Conservation (phyloP, 768 basidiomycete species). For the Trametes punicea region DNA sequence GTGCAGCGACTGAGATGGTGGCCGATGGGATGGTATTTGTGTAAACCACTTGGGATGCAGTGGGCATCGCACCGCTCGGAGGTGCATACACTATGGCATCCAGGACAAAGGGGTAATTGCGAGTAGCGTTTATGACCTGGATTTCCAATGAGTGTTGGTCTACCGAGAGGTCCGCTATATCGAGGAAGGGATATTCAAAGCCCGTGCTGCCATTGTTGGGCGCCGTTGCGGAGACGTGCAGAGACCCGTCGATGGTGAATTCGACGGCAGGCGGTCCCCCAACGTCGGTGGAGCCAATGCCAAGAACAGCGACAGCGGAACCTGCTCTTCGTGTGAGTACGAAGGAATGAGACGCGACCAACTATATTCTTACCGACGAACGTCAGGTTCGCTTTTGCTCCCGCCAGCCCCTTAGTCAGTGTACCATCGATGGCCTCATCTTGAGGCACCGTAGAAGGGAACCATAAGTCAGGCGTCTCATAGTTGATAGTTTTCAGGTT, state of each 20-base stretch:
- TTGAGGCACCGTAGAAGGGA: background rate
- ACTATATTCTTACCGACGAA: slow-evolving; percentile 11
- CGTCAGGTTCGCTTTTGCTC: slow-evolving; percentile 7
- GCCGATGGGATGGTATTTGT: slow-evolving; percentile 2
- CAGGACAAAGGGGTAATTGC: slow-evolving; percentile 5
- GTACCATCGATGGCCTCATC: slow-evolving; percentile 1
- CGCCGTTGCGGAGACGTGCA: background rate
- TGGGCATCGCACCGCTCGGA: background rate
- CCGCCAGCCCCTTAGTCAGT: slow-evolving; percentile 1
- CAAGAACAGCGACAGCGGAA: slow-evolving; percentile 4
- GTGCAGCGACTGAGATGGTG: background rate
- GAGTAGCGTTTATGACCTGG: slow-evolving; percentile 1
- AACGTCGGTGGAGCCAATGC: background rate
- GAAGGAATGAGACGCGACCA: background rate
- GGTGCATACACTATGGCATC: slow-evolving; percentile 7
- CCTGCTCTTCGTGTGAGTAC: background rate
- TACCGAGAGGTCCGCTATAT: background rate
- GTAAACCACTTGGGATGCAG: slow-evolving; percentile 1
- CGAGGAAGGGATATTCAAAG: slow-evolving; percentile 1
- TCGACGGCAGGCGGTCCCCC: background rate
- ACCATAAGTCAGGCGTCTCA: background rate
- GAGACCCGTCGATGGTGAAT: slow-evolving; percentile 1
- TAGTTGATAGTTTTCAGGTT: slow-evolving; percentile 12
- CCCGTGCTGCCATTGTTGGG: slow-evolving; percentile 5
- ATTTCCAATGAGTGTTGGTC: slow-evolving; percentile 4